Percentiles rank a stretch among this genome's conserved stretches.
phyloP scores from a whole-genome alignment of 345 rosid species.

The Arabis alpina region DNA sequence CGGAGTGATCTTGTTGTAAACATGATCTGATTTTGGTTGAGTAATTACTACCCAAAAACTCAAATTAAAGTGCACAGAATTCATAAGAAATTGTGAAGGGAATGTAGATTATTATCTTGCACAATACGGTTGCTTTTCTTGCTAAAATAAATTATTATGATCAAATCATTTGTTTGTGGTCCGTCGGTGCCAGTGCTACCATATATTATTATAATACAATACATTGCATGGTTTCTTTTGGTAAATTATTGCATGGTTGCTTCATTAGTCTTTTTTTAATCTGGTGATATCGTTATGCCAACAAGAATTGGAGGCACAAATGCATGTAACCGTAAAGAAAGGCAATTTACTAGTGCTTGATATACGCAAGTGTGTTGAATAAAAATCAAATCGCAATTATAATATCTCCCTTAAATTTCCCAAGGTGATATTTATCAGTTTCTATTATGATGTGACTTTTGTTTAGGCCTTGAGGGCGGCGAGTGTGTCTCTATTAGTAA shows the following conservation, averaged over 20 bases:
- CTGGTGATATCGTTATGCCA: conserved; percentile 1
- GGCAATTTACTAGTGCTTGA: neutral
- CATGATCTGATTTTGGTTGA: conserved; percentile 23
- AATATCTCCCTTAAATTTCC: conserved; percentile 10
- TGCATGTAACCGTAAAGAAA: conserved; percentile 8
- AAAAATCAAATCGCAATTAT: neutral
- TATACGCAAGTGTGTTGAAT: neutral
- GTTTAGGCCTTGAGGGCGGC: neutral
- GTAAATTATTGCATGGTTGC: conserved; percentile 9
- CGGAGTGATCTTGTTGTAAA: conserved; percentile 13
- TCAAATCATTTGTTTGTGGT: conserved; percentile 22
- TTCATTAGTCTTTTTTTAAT: neutral
- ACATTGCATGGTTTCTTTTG: conserved; percentile 12
- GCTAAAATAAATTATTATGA: conserved; percentile 3
- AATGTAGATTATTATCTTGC: conserved; percentile 34
- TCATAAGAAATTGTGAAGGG: conserved; percentile 20
- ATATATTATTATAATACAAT: conserved; percentile 12
- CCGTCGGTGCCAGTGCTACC: conserved; percentile 34
- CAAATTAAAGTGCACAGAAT: neutral
- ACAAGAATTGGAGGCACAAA: conserved; percentile 23
- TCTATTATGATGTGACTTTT: conserved; percentile 14
- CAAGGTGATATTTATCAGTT: conserved; percentile 1
- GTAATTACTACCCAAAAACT: conserved; percentile 12
- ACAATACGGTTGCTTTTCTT: conserved; percentile 26
- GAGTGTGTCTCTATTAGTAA: neutral